Evolutionary conservation across 164 flowering plant genomes (phyloP).

Genomic region (Tetrastigma voinierianum): DNA sequence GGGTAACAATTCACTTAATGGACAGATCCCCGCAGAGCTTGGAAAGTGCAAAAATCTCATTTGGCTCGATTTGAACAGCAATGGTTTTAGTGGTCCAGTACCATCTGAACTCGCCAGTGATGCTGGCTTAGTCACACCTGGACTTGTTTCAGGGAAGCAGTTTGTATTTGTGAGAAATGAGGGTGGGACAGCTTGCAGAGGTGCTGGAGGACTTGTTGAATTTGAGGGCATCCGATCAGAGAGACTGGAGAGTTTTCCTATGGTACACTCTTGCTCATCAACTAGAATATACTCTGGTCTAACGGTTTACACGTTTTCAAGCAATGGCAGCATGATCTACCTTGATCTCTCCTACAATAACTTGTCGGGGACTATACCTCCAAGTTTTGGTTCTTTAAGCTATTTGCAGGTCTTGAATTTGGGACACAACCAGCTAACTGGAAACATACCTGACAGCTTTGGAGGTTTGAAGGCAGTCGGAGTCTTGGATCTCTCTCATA

Average conservation of each 20-base stretch:
- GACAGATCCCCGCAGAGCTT: conserved; percentile 61
- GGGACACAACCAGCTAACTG: conserved; percentile 68
- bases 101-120: conserved; percentile 62
- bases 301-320: conserved; percentile 52
- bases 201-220: conserved; percentile 85
- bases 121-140: conserved; percentile 57
- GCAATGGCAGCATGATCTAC: conserved; percentile 77
- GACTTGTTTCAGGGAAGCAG: conserved; percentile 68
- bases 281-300: conserved; percentile 69
- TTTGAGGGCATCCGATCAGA: conserved; percentile 65
- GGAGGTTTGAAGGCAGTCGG: conserved; percentile 58
- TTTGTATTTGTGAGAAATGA: conserved; percentile 85
- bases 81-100: conserved; percentile 47
- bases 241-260: conserved; percentile 48
- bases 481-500: conserved; percentile 79
- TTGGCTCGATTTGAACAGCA: conserved; percentile 91
- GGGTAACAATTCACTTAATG: conserved; percentile 73
- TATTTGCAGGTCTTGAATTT: conserved; percentile 72
- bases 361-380: conserved; percentile 64
- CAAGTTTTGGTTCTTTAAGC: conserved; percentile 50
- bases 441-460: conserved; percentile 60
- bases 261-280: conserved; percentile 64
- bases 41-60: conserved; percentile 69
- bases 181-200: conserved; percentile 78
- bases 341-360: conserved; percentile 85